Conservation (phyloP, 1,284 basidiomycete species). For the Irpex lacteus region DNA sequence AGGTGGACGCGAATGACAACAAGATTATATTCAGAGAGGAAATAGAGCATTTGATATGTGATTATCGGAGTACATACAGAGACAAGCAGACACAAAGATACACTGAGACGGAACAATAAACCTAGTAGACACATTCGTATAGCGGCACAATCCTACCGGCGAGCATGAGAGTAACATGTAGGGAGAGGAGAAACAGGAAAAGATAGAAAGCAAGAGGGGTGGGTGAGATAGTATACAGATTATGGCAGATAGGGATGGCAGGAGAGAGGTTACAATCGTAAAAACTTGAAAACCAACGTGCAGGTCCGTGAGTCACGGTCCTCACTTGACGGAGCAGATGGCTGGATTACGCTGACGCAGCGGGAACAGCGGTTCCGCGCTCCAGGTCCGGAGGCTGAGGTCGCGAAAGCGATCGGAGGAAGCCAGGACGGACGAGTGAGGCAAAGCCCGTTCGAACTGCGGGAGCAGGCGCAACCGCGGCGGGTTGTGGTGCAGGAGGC, state of each 20-base stretch:
- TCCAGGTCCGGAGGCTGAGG: constrained; percentile 35
- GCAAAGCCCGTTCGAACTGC: constrained; percentile 24
- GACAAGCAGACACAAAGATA: not conserved
- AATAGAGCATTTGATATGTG: no score
- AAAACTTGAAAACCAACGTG: not conserved
- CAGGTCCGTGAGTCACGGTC: not conserved
- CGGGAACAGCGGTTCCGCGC: constrained; percentile 23
- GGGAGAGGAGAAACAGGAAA: not conserved
- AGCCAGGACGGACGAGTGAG: constrained; percentile 28
- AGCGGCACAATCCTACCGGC: not conserved
- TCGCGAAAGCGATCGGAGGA: constrained; percentile 29
- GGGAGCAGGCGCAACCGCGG: not conserved
- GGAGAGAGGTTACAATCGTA: no score
- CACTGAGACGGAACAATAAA: not conserved
- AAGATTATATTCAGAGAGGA: no score
- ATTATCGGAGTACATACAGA: no score
- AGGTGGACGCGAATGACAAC: no score
- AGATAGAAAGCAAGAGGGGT: not conserved
- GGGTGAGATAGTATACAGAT: not conserved
- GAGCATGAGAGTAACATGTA: not conserved
- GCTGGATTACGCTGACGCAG: constrained; percentile 15
- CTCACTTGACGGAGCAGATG: no score
- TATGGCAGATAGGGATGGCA: not conserved
- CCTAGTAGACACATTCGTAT: not conserved
- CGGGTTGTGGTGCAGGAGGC: constrained; percentile 8